Evolutionary conservation across 352 stramenopile species (phyloP).

Genomic region (Phytophthora parvispora): DNA sequence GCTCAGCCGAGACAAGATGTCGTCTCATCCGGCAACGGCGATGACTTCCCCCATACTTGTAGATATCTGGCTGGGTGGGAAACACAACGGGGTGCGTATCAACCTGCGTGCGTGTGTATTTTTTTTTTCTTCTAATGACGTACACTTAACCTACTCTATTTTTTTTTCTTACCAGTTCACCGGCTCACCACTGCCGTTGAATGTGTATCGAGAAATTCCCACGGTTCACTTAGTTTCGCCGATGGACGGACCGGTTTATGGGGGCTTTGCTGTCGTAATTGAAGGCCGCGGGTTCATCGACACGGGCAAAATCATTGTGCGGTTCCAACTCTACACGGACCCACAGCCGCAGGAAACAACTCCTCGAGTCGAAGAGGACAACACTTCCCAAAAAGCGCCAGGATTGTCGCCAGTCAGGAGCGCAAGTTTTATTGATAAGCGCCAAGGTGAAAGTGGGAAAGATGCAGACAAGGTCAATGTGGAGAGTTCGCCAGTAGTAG

Average conservation of each 20-base stretch:
- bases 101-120: no score
- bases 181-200: constrained; percentile 50
- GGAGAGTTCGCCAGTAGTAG: not conserved
- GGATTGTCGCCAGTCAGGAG: not conserved
- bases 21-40: not conserved
- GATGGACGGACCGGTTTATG: constrained; percentile 84
- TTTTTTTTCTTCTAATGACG: not conserved
- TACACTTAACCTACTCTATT: not conserved
- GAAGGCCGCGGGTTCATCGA: constrained; percentile 74
- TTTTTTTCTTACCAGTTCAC: constrained; percentile 53
- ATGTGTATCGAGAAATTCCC: constrained; percentile 64
- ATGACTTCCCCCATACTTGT: constrained; percentile 49
- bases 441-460: constrained; percentile 2
- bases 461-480: not conserved
- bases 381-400: not conserved
- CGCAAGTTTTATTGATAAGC: constrained; percentile 9
- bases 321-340: constrained; percentile 61
- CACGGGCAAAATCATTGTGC: constrained; percentile 64
- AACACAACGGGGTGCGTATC: constrained; percentile 54
- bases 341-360: constrained; percentile 15
- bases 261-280: constrained; percentile 67
- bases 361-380: constrained; percentile 18
- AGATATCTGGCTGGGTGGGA: constrained; percentile 71
- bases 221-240: constrained; percentile 51
- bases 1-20: constrained; percentile 11